Base-by-base conservation (phyloP, 78 protist genomes). In the Dictyostelium brefeldianum region DNA sequence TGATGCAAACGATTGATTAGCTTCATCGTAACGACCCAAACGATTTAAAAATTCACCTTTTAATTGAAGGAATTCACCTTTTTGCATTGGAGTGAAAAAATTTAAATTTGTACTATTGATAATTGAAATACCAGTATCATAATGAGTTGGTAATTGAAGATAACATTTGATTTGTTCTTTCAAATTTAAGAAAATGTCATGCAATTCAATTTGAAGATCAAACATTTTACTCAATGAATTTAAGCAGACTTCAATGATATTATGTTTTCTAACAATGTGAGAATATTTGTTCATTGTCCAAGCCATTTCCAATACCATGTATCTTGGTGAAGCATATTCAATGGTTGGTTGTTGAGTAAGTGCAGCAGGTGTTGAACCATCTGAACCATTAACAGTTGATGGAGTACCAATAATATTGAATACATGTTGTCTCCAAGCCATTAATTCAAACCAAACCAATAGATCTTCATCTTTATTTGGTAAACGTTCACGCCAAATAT, bases 121-220 rank as follows among this genome's bases (percentile, higher is more conserved):
- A n/a, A 81, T 95, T 2, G 89, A 84, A 25, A 95, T 57, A 70
- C 97, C 97, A 15, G 94, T 81, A 18, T 77, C 82, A 27, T 78
- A 95, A 29, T 80, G 89, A 43, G 81, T 89, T 47, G 97, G 83
- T 15, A 80, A 18, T 54, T 82, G 87, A 8, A 95, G 83, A 65
- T 96, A 94, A 29, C 98, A 96, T 75, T 95, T 94, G 43, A 89
- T 92, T 51, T 96, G 98, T 46, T 96, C 97, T 56, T 74, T 62
- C 36, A 95, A 94, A 83, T 96, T 96, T 64, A 85, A 46, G 70
- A 95, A 96, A 31, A 96, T 96, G 25, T 96, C 98, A 18, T 73
- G 89, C 36, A 96, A 90, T 29, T 96, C 97, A 11, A 96, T 96
- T 74, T 91, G 93, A 46, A 96, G 92, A 27, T 74, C 92, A 91